A percentile compares a stretch with the other conserved stretches of the same genome.
These are phyloP conservation scores for Hyphopichia wangnamkhiaoensis DNA, from an alignment of 1,139 yeast genomes.

Conservation along the genomic window DNA sequence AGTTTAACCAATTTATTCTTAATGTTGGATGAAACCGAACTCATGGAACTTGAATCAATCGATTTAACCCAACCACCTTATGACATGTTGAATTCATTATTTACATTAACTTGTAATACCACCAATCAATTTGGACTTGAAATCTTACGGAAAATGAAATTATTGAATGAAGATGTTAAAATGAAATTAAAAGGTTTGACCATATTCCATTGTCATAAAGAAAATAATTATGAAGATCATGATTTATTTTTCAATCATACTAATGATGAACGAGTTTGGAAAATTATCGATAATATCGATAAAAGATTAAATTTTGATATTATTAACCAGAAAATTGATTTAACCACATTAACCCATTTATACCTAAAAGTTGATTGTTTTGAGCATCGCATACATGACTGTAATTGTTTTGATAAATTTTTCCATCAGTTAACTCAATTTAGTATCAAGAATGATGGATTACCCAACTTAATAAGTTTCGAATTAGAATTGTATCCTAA, in stretches of 20 bases:
- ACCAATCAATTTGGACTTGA: slow-evolving; percentile 33
- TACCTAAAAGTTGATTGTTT: slow-evolving; percentile 36
- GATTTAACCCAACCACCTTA: slow-evolving; percentile 25
- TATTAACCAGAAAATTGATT: slow-evolving; percentile 27
- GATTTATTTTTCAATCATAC: neutral
- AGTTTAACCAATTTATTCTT: slow-evolving; percentile 34
- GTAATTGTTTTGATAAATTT: slow-evolving; percentile 35
- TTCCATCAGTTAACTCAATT: slow-evolving; percentile 28
- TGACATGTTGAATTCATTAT: slow-evolving; percentile 24
- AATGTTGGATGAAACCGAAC: slow-evolving; percentile 33
- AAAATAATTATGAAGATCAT: slow-evolving; percentile 11
- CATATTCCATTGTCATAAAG: slow-evolving; percentile 36
- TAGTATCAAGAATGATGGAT: slow-evolving; percentile 23
- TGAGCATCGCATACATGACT: slow-evolving; percentile 25
- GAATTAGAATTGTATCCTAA: slow-evolving; percentile 38
- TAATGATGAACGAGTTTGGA: slow-evolving; percentile 8
- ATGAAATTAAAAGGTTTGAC: slow-evolving; percentile 33
- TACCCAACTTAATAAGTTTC: slow-evolving; percentile 32
- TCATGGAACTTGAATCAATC: slow-evolving; percentile 16
- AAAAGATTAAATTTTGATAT: slow-evolving; percentile 23
- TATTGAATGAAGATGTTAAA: slow-evolving; percentile 22
- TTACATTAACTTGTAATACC: slow-evolving; percentile 36
- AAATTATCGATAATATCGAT: slow-evolving; percentile 18
- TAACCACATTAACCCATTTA: slow-evolving; percentile 23
- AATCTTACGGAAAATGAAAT: slow-evolving; percentile 23